Evolutionary conservation across 345 rosid species (phyloP).

Genomic region (Cardiospermum halicacabum): DNA sequence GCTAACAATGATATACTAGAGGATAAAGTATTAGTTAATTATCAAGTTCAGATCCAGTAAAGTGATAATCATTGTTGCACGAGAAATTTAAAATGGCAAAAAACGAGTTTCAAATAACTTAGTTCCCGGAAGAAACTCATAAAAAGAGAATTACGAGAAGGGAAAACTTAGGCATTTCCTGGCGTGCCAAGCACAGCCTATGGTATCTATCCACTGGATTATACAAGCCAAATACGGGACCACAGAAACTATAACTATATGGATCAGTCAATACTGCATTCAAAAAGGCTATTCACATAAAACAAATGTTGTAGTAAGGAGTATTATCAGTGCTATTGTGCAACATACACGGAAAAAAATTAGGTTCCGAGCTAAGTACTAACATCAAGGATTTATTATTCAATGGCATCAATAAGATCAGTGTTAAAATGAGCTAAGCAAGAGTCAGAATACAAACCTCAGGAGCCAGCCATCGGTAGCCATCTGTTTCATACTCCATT

Average conservation of each 20-base stretch:
- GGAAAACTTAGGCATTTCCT: background rate
- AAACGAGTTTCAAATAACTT: background rate
- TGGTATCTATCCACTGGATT: background rate
- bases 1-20: background rate
- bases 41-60: background rate
- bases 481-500: conserved; percentile 93
- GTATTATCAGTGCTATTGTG: background rate
- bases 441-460: conserved; percentile 57
- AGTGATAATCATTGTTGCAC: background rate
- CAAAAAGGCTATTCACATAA: background rate
- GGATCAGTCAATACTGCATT: background rate
- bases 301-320: background rate
- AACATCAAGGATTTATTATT: background rate
- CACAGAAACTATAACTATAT: background rate
- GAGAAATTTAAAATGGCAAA: background rate
- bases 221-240: background rate
- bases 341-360: conserved; percentile 16
- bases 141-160: background rate
- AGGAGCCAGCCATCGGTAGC: conserved; percentile 97
- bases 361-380: background rate
- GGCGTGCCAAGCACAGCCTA: background rate
- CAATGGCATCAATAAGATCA: background rate
- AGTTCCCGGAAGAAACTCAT: background rate
- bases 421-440: conserved; percentile 3
- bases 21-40: background rate